Conservation (phyloP, 805 yeast genomes). For the Lachancea lanzarotensis region DNA sequence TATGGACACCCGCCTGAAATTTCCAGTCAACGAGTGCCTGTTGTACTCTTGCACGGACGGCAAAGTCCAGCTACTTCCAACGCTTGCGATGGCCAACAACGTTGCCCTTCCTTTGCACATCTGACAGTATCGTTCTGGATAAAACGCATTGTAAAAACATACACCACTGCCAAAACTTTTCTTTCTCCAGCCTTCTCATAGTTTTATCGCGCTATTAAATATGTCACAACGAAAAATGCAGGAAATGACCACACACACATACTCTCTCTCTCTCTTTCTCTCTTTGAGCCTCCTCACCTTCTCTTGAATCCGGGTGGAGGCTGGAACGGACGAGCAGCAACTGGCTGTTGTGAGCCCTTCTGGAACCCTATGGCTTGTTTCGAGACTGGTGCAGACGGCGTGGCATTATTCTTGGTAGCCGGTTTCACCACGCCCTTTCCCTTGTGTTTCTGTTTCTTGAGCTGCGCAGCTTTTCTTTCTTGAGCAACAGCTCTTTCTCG, state of each 20-base stretch:
- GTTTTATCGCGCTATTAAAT: background rate
- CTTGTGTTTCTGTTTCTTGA: constrained; percentile 27
- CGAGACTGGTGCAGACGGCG: background rate
- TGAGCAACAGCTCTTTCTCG: constrained; percentile 31
- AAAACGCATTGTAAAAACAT: too few relatives aligned
- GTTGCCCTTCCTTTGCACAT: too few relatives aligned
- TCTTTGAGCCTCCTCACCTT: constrained; percentile 2
- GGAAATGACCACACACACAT: too few relatives aligned
- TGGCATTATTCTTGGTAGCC: background rate
- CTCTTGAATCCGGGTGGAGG: constrained; percentile 43
- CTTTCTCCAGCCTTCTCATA: too few relatives aligned
- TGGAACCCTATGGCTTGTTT: constrained; percentile 4
- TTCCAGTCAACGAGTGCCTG: too few relatives aligned
- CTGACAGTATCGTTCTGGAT: too few relatives aligned
- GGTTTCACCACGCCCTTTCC: constrained; percentile 9
- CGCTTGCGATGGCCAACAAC: too few relatives aligned
- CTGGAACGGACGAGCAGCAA: constrained; percentile 36
- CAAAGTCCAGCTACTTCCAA: too few relatives aligned
- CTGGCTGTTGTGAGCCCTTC: constrained; percentile 6
- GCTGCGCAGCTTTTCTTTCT: constrained; percentile 32
- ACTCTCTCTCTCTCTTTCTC: too few relatives aligned
- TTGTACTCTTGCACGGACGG: too few relatives aligned
- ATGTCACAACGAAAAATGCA: background rate
- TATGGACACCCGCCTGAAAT: too few relatives aligned
- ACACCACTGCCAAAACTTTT: too few relatives aligned